A percentile compares a stretch with the other conserved stretches of the same genome.
phyloP scores from a whole-genome alignment of 2,329 filamentous ascomycete genomes.

The Aspergillus neoniger region DNA sequence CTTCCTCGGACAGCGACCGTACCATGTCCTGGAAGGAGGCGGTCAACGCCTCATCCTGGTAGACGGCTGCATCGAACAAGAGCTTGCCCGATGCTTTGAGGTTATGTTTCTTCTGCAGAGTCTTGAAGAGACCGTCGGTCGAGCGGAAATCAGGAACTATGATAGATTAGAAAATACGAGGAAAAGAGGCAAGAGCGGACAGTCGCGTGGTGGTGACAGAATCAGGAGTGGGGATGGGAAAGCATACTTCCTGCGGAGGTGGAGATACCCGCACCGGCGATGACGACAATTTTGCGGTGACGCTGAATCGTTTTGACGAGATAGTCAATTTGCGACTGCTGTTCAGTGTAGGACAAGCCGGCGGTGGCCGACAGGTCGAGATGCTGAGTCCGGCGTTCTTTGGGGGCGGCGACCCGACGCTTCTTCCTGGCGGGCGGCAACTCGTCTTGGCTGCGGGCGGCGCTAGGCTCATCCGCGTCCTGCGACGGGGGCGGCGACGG shows the following conservation, averaged over 20 bases:
- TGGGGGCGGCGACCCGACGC: constrained; percentile 62
- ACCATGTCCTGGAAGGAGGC: constrained; percentile 96
- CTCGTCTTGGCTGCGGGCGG: constrained; percentile 56
- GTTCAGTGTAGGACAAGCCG: constrained; percentile 44
- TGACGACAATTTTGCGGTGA: constrained; percentile 94
- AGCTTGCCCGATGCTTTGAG: constrained; percentile 92
- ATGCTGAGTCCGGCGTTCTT: constrained; percentile 76
- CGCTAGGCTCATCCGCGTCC: constrained; percentile 38
- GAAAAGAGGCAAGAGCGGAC: background rate
- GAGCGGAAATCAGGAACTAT: constrained; percentile 94
- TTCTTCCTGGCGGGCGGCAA: constrained; percentile 75
- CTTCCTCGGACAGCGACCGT: constrained; percentile 78
- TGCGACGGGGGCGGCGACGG: constrained; percentile 49
- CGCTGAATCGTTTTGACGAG: constrained; percentile 75
- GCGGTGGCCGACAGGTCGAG: constrained; percentile 63
- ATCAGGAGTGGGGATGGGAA: constrained; percentile 17
- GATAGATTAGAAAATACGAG: constrained; percentile 14
- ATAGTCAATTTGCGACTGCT: constrained; percentile 66
- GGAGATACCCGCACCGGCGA: constrained; percentile 95
- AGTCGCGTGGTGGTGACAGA: constrained; percentile 10
- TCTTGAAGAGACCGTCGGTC: constrained; percentile 82
- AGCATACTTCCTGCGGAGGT: constrained; percentile 86
- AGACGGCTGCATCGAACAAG: constrained; percentile 95
- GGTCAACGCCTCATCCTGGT: constrained; percentile 86
- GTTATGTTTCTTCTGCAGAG: constrained; percentile 81